phyloP scores from a whole-genome alignment of 2,329 filamentous ascomycete genomes.

The Epichloe sibirici region DNA sequence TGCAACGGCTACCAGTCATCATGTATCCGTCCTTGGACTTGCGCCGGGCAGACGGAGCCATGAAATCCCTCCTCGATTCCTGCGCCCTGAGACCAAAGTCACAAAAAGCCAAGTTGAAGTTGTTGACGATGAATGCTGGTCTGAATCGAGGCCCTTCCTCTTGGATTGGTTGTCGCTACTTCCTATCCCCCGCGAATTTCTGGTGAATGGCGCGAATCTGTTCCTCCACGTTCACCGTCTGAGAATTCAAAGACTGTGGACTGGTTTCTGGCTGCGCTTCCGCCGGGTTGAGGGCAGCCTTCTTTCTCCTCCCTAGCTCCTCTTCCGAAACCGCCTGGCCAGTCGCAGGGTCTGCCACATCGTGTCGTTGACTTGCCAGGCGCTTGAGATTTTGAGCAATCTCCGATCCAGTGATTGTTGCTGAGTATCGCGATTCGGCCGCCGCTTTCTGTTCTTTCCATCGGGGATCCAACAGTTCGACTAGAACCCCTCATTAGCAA shows the following conservation, averaged over 20 bases:
- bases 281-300: conserved; percentile 51
- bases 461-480: conserved; percentile 82
- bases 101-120: background rate
- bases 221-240: conserved; percentile 69
- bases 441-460: conserved; percentile 96
- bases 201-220: conserved; percentile 59
- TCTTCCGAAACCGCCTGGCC: conserved; percentile 61
- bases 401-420: conserved; percentile 75
- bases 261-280: conserved; percentile 53
- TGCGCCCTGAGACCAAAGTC: too few species aligned
- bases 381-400: conserved; percentile 92
- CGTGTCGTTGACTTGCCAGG: conserved; percentile 76
- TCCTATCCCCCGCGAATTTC: conserved; percentile 32
- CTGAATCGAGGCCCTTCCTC: background rate
- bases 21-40: too few species aligned
- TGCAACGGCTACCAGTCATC: background rate
- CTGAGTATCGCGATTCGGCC: conserved; percentile 69
- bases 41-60: too few species aligned
- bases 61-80: too few species aligned
- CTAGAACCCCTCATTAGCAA: conserved; percentile 25
- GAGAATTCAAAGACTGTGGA: conserved; percentile 42
- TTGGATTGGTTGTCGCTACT: conserved; percentile 8
- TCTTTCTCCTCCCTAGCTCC: conserved; percentile 63
- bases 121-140: too few species aligned
- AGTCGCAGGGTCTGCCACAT: conserved; percentile 69